These are phyloP conservation scores for Sugiyamaella americana DNA, from an alignment of 805 yeast species.

Conservation along the genomic window DNA sequence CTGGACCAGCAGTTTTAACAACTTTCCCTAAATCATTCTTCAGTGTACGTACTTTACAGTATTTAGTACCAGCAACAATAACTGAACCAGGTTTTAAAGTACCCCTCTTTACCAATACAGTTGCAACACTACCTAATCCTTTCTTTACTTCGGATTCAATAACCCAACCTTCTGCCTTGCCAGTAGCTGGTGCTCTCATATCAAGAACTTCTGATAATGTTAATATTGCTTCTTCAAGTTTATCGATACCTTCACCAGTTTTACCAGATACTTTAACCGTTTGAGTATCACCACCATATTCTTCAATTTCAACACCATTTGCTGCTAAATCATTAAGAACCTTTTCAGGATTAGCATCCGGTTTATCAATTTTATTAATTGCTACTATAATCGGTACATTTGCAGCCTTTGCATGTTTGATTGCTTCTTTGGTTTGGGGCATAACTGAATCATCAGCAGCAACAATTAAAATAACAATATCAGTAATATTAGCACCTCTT, in stretches of 20 bases:
- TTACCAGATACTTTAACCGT: slow-evolving; percentile 82
- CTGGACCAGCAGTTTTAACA: slow-evolving; percentile 67
- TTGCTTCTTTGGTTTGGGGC: slow-evolving; percentile 97
- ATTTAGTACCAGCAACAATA: slow-evolving; percentile 82
- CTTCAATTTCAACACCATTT: slow-evolving; percentile 79
- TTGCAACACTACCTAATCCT: slow-evolving; percentile 81
- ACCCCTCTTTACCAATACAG: slow-evolving; percentile 78
- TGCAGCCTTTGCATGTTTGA: slow-evolving; percentile 80
- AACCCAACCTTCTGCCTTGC: slow-evolving; percentile 73
- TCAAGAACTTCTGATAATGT: slow-evolving; percentile 81
- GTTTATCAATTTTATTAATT: slow-evolving; percentile 83
- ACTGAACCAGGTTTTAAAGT: slow-evolving; percentile 60
- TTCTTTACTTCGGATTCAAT: slow-evolving; percentile 78
- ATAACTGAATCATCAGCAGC: slow-evolving; percentile 97
- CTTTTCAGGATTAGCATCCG: slow-evolving; percentile 64
- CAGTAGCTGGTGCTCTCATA: slow-evolving; percentile 48
- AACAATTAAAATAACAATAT: slow-evolving; percentile 84
- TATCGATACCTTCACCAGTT: slow-evolving; percentile 85
- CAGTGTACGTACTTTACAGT: slow-evolving; percentile 77
- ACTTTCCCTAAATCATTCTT: slow-evolving; percentile 64
- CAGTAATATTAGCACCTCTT: slow-evolving; percentile 92
- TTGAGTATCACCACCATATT: slow-evolving; percentile 92
- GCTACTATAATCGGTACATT: slow-evolving; percentile 86
- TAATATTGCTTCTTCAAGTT: slow-evolving; percentile 81
- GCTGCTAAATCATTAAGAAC: slow-evolving; percentile 72